Evolutionary conservation across 2,329 filamentous ascomycete genomes (phyloP).

Genomic region (Calonectria pteridis): DNA sequence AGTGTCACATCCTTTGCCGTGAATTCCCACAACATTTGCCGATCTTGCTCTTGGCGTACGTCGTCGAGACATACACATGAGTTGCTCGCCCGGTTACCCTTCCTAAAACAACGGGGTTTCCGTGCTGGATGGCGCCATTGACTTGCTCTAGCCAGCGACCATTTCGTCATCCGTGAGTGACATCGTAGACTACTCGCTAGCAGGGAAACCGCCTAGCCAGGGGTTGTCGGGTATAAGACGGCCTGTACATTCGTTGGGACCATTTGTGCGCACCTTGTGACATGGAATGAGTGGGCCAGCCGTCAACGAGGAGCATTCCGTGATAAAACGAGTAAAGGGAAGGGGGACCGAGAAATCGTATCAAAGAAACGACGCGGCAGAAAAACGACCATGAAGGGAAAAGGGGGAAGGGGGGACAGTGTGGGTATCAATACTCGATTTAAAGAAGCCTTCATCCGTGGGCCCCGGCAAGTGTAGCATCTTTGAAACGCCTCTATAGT

Average conservation of each 20-base stretch:
- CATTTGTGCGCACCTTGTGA: constrained; percentile 53
- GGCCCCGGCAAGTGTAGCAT: constrained; percentile 34
- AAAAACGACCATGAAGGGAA: background rate
- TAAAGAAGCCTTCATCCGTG: constrained; percentile 18
- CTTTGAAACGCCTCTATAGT: constrained; percentile 34
- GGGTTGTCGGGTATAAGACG: constrained; percentile 56
- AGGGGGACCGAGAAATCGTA: background rate
- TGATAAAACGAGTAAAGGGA: background rate
- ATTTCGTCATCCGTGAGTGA: constrained; percentile 53
- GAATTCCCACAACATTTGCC: constrained; percentile 49
- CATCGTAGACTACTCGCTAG: constrained; percentile 53
- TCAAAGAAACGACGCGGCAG: background rate
- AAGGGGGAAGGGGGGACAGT: background rate
- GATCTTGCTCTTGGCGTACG: constrained; percentile 53
- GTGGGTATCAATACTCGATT: constrained; percentile 37
- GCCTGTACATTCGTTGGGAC: constrained; percentile 56
- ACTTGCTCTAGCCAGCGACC: constrained; percentile 55
- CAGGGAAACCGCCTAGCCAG: constrained; percentile 49
- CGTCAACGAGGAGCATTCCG: background rate
- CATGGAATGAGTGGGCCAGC: constrained; percentile 52
- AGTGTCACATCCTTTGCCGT: constrained; percentile 49
- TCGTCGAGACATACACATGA: constrained; percentile 36
- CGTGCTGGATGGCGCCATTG: constrained; percentile 51
- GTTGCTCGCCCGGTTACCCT: constrained; percentile 30
- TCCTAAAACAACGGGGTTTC: constrained; percentile 39